Evolutionary conservation across 805 yeast species (phyloP).

Genomic region (Maudiozyma turicensis): DNA sequence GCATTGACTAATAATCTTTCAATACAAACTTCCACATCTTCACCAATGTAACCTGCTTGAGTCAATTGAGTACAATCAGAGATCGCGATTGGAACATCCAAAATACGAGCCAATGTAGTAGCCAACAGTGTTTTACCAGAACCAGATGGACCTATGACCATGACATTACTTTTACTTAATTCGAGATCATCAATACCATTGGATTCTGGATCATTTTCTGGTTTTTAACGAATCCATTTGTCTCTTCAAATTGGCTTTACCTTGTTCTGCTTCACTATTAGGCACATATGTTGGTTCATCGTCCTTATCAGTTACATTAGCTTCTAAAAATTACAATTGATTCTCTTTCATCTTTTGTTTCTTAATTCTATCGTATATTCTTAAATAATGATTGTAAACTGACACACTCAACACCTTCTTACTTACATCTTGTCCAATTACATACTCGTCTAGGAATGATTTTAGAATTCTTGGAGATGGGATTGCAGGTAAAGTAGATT

Average conservation of each 20-base stretch:
- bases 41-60: slow-evolving; percentile 59
- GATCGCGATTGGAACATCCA: slow-evolving; percentile 48
- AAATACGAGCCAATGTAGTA: slow-evolving; percentile 40
- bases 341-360: slow-evolving; percentile 21
- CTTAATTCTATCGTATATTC: slow-evolving; percentile 36
- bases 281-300: slow-evolving; percentile 6
- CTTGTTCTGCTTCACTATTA: slow-evolving; percentile 26
- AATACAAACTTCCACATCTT: slow-evolving; percentile 50
- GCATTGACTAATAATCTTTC: slow-evolving; percentile 42
- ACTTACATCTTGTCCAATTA: slow-evolving; percentile 47
- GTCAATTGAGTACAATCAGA: slow-evolving; percentile 55
- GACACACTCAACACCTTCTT: slow-evolving; percentile 54
- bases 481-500: slow-evolving; percentile 15
- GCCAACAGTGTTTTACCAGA: slow-evolving; percentile 54
- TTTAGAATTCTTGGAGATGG: slow-evolving; percentile 43
- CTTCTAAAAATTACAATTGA: slow-evolving; percentile 22
- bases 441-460: slow-evolving; percentile 39
- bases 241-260: slow-evolving; percentile 21
- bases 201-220: slow-evolving; percentile 13
- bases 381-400: slow-evolving; percentile 46
- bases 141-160: slow-evolving; percentile 52
- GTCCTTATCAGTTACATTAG: slow-evolving; percentile 17
- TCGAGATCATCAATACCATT: slow-evolving; percentile 34
- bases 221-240: slow-evolving; percentile 17
- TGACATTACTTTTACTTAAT: slow-evolving; percentile 45